Base-by-base conservation (phyloP, 495 filamentous ascomycete genomes). In the Rhypophila decipiens region DNA sequence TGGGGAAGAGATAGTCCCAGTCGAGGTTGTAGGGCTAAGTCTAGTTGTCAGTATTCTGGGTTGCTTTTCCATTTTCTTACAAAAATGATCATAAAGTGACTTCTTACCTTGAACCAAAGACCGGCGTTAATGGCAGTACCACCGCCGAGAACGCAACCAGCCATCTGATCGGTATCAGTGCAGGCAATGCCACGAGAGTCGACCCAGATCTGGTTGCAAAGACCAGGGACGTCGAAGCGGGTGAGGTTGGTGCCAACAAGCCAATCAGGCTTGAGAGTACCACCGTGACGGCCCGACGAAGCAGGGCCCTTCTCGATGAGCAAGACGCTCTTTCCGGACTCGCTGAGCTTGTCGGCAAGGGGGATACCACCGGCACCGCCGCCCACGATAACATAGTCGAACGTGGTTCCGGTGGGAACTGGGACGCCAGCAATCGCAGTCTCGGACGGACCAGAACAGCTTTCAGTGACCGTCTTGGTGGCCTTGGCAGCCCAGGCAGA, bases 201-300 rank as follows among this genome's bases (percentile, higher is more conserved):
- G 33, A 69, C 69, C 77, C 77, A 87, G 51, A 84, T 84, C 60
- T 82, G 75, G 58, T 81, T 86, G 65, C 80, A 86, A 42, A 89
- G 75, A 46, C 86, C 86, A 4, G 86, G 86, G n/a, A 90, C 77
- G 58, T 90, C 86, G 55, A 88, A 87, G 24, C 83, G 75, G 33
- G 86, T 88, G 39, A 90, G 69, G 40, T 77, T 76, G 33, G 80
- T 81, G 33, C 80, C 81, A 34, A 72, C 64, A 17, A 87, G 72
- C 76, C 85, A 85, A 23, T 75, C 71, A 23, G 83, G 82, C 50
- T 72, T 75, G 50, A 73, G 52, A 7, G 56, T 74, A 40, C 82
- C 82, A 39, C 80, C 79, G 59, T 70, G 77, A 50, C 73, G 69
- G 40, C 73, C 79, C 13, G 78, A 78, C 29, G 77, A 79, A 41